These are phyloP conservation scores for Mycosarcoma mackinlayi DNA, from an alignment of 1,284 basidiomycete species.

Conservation along the genomic window DNA sequence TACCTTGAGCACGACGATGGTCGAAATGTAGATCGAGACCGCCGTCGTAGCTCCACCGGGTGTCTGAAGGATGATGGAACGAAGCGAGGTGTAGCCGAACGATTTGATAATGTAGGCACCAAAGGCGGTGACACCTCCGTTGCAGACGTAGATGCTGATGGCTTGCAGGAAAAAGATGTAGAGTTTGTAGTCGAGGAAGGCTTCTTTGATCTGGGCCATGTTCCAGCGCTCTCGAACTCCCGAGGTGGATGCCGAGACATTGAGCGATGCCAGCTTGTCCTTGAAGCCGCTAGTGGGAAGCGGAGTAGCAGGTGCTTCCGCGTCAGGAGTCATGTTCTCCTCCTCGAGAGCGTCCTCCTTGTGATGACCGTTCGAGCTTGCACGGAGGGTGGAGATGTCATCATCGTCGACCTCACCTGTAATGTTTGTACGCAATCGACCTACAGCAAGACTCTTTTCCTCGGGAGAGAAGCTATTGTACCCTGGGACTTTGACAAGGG, in stretches of 20 bases:
- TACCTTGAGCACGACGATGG: slow-evolving; percentile 68
- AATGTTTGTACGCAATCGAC: slow-evolving; percentile 68
- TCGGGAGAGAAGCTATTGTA: slow-evolving; percentile 53
- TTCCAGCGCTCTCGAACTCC: slow-evolving; percentile 62
- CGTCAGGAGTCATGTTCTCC: background rate
- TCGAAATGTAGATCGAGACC: slow-evolving; percentile 70
- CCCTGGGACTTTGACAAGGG: slow-evolving; percentile 43
- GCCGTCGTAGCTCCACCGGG: slow-evolving; percentile 70
- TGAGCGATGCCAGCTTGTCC: slow-evolving; percentile 35
- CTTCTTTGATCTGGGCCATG: slow-evolving; percentile 69
- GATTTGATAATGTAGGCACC: slow-evolving; percentile 70
- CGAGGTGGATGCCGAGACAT: slow-evolving; percentile 37
- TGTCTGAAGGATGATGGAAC: slow-evolving; percentile 70
- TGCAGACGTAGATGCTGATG: slow-evolving; percentile 69
- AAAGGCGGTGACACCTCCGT: slow-evolving; percentile 70
- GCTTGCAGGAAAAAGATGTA: slow-evolving; percentile 70
- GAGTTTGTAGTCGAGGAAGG: slow-evolving; percentile 70
- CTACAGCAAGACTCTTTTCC: slow-evolving; percentile 63
- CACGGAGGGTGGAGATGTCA: slow-evolving; percentile 29
- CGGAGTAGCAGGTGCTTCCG: slow-evolving; percentile 3
- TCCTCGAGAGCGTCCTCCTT: slow-evolving; percentile 18
- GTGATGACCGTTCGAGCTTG: slow-evolving; percentile 14
- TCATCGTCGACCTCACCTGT: slow-evolving; percentile 67
- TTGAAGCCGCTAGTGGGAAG: slow-evolving; percentile 33
- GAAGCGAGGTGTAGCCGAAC: slow-evolving; percentile 71